These are phyloP conservation scores for Phialemonium atrogriseum DNA, from an alignment of 2,329 filamentous ascomycete genomes.

Conservation along the genomic window DNA sequence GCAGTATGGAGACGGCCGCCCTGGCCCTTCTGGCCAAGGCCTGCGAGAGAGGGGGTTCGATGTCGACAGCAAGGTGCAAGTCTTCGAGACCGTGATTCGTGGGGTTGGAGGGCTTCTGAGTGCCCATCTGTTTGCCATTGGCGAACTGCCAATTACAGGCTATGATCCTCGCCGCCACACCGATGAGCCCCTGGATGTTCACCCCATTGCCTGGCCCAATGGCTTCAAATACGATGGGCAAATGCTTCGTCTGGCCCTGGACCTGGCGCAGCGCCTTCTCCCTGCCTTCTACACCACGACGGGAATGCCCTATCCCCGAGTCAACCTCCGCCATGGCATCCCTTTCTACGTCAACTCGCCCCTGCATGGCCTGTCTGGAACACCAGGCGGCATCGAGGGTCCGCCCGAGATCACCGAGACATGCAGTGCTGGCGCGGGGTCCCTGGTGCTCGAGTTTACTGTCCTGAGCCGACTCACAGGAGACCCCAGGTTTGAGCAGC, in stretches of 20 bases:
- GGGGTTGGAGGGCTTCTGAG: slow-evolving; percentile 86
- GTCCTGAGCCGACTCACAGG: slow-evolving; percentile 82
- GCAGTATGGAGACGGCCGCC: slow-evolving; percentile 78
- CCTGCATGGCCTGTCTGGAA: slow-evolving; percentile 48
- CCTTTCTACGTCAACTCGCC: slow-evolving; percentile 89
- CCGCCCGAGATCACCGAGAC: slow-evolving; percentile 80
- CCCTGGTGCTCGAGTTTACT: slow-evolving; percentile 86
- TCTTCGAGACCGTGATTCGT: slow-evolving; percentile 95
- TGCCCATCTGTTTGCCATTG: slow-evolving; percentile 86
- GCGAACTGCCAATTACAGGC: slow-evolving; percentile 76
- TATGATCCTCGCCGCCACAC: slow-evolving; percentile 49
- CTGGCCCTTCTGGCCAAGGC: slow-evolving; percentile 60
- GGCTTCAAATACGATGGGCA: slow-evolving; percentile 83
- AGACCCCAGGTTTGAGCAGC: slow-evolving; percentile 78
- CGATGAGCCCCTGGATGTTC: slow-evolving; percentile 35
- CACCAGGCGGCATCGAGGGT: slow-evolving; percentile 24
- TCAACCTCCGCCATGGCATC: slow-evolving; percentile 84
- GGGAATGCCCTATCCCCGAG: slow-evolving; percentile 87
- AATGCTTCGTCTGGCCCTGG: slow-evolving; percentile 77
- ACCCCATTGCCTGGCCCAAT: slow-evolving; percentile 62
- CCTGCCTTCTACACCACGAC: slow-evolving; percentile 90
- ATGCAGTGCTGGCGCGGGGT: slow-evolving; percentile 94
- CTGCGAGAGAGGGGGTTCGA: slow-evolving; percentile 76
- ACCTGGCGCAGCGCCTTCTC: slow-evolving; percentile 74
- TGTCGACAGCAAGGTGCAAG: slow-evolving; percentile 94